Evolutionary conservation across 495 filamentous ascomycete species (phyloP).

Genomic region (Lophiostoma macrostomum): DNA sequence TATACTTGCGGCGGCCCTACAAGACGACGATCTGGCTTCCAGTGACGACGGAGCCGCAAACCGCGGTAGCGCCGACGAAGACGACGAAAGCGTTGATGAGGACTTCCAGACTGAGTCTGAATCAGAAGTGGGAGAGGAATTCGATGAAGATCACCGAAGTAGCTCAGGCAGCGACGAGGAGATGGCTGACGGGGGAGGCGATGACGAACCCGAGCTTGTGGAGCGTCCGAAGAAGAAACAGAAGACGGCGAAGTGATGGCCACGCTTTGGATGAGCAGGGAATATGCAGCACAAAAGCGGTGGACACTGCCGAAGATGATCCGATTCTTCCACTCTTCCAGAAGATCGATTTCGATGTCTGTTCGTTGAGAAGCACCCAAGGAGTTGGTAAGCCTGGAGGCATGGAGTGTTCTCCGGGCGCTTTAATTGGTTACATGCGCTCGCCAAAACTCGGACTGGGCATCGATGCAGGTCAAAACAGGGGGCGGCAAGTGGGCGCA

Average conservation of each 20-base stretch:
- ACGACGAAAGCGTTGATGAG: conserved; percentile 90
- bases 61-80: conserved; percentile 91
- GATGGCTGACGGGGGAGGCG: conserved; percentile 57
- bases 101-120: conserved; percentile 92
- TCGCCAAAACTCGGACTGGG: conserved; percentile 2
- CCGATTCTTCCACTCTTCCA: conserved; percentile 1
- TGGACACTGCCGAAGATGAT: not conserved
- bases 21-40: conserved; percentile 70
- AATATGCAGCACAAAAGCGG: conserved; percentile 6
- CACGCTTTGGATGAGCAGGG: not conserved
- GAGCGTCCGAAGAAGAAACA: conserved; percentile 69
- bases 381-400: not conserved
- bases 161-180: conserved; percentile 67
- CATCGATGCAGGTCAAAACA: conserved; percentile 1
- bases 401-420: conserved; percentile 5
- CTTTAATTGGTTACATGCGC: conserved; percentile 3
- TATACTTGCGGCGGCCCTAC: conserved; percentile 75
- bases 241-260: conserved; percentile 44
- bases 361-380: conserved; percentile 1
- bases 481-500: not conserved
- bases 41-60: conserved; percentile 81
- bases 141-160: conserved; percentile 83
- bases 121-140: conserved; percentile 95
- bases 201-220: conserved; percentile 47
- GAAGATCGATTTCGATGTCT: conserved; percentile 11